phyloP scores from a whole-genome alignment of 108 stramenopile species.

The Discostella pseudostelligera region DNA sequence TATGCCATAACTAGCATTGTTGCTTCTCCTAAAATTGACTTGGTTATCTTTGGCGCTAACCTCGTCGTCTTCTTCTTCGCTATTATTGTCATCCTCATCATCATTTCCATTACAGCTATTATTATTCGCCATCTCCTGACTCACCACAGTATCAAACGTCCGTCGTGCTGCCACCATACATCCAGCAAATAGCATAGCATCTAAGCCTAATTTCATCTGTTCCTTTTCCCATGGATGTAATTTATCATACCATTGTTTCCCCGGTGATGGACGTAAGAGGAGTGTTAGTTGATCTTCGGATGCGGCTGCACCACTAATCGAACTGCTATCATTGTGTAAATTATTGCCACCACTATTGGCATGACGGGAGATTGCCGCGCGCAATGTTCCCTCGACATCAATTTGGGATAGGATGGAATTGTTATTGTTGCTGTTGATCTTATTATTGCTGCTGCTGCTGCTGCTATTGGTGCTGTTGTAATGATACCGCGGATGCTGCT shows the following conservation, averaged over 20 bases:
- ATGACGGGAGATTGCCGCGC: constrained; percentile 34
- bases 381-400: constrained; percentile 40
- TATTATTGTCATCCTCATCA: too few relatives aligned
- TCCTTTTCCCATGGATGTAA: constrained; percentile 39
- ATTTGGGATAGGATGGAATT: constrained; percentile 20
- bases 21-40: too few relatives aligned
- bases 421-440: constrained; percentile 3
- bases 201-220: constrained; percentile 58
- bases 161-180: constrained; percentile 66
- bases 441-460: constrained; percentile 4
- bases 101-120: not conserved
- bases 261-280: constrained; percentile 15
- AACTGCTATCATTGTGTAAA: not conserved
- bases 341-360: not conserved
- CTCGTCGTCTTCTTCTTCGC: too few relatives aligned
- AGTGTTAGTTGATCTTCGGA: not conserved
- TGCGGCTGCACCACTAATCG: too few relatives aligned
- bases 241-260: constrained; percentile 50
- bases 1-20: too few relatives aligned
- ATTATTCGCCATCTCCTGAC: constrained; percentile 47
- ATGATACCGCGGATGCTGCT: not conserved
- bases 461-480: not conserved
- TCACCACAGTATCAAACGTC: constrained; percentile 59
- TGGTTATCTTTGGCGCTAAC: too few relatives aligned
- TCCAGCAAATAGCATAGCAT: constrained; percentile 63